Evolutionary conservation across 768 basidiomycete genomes (phyloP).

Genomic region (Russula earlei): DNA sequence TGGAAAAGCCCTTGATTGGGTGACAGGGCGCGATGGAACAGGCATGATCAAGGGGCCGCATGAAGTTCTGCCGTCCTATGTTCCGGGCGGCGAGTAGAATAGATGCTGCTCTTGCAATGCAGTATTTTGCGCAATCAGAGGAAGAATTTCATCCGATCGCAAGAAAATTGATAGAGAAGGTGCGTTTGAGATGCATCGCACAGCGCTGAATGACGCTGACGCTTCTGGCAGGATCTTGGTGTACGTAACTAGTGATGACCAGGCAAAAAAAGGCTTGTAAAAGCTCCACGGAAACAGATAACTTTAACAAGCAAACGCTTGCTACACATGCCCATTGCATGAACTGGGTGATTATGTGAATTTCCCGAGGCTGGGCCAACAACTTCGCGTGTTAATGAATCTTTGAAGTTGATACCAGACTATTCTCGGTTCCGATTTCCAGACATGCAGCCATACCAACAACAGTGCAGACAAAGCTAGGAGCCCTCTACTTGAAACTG

Average conservation of each 20-base stretch:
- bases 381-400: neutral
- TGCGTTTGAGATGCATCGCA: constrained; percentile 21
- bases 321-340: neutral
- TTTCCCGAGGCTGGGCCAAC: neutral
- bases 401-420: too few relatives aligned
- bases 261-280: neutral
- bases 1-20: constrained; percentile 51
- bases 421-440: neutral
- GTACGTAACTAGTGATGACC: neutral
- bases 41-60: constrained; percentile 64
- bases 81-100: constrained; percentile 48
- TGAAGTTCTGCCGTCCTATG: constrained; percentile 76
- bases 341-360: neutral
- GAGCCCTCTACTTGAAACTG: constrained; percentile 60
- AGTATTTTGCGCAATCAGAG: constrained; percentile 40
- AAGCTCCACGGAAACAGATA: neutral
- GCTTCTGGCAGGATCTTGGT: constrained; percentile 23
- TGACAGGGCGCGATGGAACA: constrained; percentile 48
- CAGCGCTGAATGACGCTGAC: neutral
- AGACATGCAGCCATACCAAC: neutral
- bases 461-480: neutral
- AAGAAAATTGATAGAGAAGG: constrained; percentile 66
- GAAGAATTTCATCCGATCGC: constrained; percentile 70
- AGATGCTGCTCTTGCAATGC: constrained; percentile 42
- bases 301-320: neutral